Evolutionary conservation across 2,329 filamentous ascomycete genomes (phyloP), one percentile per base, ranked within the genome.

Genomic region (Phaeosphaeriaceae sp.): DNA sequence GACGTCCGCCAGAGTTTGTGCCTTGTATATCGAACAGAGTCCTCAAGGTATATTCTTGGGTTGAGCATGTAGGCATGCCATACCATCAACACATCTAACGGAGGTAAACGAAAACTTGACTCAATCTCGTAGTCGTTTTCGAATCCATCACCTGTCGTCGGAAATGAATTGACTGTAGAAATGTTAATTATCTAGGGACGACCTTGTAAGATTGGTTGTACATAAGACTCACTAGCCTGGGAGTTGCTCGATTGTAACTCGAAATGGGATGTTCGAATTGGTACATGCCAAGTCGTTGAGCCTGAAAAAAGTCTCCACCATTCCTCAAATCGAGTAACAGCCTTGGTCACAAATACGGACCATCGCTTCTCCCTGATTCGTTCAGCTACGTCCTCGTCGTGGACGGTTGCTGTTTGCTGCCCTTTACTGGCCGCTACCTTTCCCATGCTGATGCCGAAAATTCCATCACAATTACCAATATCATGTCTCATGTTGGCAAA

Each of bases 51-150:
- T n/a, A 76, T 77, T 33, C 87, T 79, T 0, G 89, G 89, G 59
- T 92, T 92, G 3, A 93, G 81, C 83, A 90, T 87, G 63, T 90
- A 89, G 0, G 87, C 77, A 69, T 93, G 89, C 86, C 87, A 89
- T 0, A 92, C 85, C 87, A 92, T 89, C 16, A 92, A 72, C 0
- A 92, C 83, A 72, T 92, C 89, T 79, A 70, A 16, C 13, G 74
- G 70, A 30, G 59, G 61, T 18, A 64, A n/a, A 1, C 6, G 3
- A 8, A 38, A 39, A 1, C 26, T 12, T 17, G 45, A 15, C 8
- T 51, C 33, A 6, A 23, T 34, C 6, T 44, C 37, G 6, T 45
- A 13, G 11, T 52, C 33, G 6, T 23, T 34, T 5, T 46, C 39
- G 8, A 57, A 23, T 1, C 50, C 56, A 15, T 45, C 17, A 5